Evolutionary conservation across 1,284 basidiomycete genomes (phyloP), one percentile per base, ranked within the genome.

Genomic region (Melampsora occidentalis): DNA sequence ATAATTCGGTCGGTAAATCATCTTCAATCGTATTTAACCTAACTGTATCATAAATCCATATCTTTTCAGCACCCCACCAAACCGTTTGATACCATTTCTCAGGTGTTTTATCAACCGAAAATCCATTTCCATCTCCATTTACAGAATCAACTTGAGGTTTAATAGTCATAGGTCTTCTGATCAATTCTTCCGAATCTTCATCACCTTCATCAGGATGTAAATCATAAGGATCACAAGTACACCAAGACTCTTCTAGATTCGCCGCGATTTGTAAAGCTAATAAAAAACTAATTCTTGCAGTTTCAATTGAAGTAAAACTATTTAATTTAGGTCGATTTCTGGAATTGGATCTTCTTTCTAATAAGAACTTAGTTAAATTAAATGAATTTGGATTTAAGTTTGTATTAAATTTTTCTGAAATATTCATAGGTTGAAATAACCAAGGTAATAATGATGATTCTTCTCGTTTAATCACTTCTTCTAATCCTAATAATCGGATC

Each of bases 61-160:
- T 75, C 48, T 75, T 48, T 25, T 75, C 72, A 42, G 72, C 72
- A 9, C 72, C 72, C 65, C 65, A 68, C 72, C 72, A 75, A 18
- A 75, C n/a, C n/a, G 49, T 51, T 53, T 75, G 71, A 61, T 66
- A 75, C 63, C 63, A 75, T 20, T 18, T 63, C n/a, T 28, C 48
- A 46, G 71, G 62, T 25, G 25, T 48, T 46, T 64, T 49, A 25
- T 46, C 4, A 31, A 22, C 1, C 28, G 14, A 33, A 63, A 10
- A 2, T n/a, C 16, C 51, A 14, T 57, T 9, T 59, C n/a, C 12
- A 22, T 20, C 10, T 22, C 9, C 53, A 14, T n/a, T 28, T 57
- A 1, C 53, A 7, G 20, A 12, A 57, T 22, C 3, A 22, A 9
- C 20, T n/a, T 57, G 28, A n/a, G 35, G 9, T 39, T 39, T 39